These are phyloP conservation scores for Paecilomyces variotii DNA, from an alignment of 2,329 filamentous ascomycete species.

Conservation along the genomic window DNA sequence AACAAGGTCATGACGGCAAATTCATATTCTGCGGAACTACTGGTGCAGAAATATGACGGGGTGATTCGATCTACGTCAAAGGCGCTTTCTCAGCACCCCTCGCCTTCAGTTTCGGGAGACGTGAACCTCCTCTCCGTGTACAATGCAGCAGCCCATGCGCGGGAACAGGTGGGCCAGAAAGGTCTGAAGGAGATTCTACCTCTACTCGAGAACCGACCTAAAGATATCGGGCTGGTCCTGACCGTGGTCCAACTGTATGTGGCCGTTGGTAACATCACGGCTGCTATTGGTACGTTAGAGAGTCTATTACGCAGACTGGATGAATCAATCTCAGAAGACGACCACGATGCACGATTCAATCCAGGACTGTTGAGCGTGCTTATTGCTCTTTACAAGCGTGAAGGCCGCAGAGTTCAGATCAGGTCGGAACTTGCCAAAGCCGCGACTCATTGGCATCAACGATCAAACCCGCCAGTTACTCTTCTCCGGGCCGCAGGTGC, in stretches of 20 bases:
- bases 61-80: slow-evolving; percentile 49
- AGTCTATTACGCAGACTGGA: slow-evolving; percentile 67
- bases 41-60: slow-evolving; percentile 52
- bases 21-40: slow-evolving; percentile 48
- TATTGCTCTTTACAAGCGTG: slow-evolving; percentile 68
- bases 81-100: slow-evolving; percentile 39
- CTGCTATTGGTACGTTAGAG: slow-evolving; percentile 69
- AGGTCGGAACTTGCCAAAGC: background rate
- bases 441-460: slow-evolving; percentile 58
- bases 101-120: slow-evolving; percentile 42
- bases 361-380: slow-evolving; percentile 76
- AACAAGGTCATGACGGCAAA: slow-evolving; percentile 47
- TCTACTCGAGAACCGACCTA: slow-evolving; percentile 64
- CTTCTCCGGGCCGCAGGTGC: slow-evolving; percentile 76
- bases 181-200: slow-evolving; percentile 62
- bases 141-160: slow-evolving; percentile 65
- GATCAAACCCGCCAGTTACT: slow-evolving; percentile 50
- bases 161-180: slow-evolving; percentile 52
- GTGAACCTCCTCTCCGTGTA: slow-evolving; percentile 53
- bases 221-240: slow-evolving; percentile 71
- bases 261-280: slow-evolving; percentile 59
- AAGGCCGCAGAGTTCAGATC: slow-evolving; percentile 65
- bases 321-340: slow-evolving; percentile 45
- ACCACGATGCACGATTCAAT: slow-evolving; percentile 66
- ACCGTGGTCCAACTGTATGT: slow-evolving; percentile 78